Evolutionary conservation across 768 basidiomycete genomes (phyloP).

Genomic region (Dioszegia hungarica): DNA sequence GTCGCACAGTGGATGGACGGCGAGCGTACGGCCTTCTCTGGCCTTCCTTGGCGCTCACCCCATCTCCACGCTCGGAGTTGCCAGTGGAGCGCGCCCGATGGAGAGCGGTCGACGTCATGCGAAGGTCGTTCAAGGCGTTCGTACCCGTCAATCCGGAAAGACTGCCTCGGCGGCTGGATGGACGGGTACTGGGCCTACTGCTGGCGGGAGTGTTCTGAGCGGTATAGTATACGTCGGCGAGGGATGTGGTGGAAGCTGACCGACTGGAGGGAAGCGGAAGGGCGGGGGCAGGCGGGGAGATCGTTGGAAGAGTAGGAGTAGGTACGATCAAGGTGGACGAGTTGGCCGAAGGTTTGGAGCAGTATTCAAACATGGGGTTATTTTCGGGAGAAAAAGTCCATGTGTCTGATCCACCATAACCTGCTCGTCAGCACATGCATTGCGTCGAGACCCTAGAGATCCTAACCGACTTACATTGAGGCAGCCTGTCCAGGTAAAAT

Average conservation of each 20-base stretch:
- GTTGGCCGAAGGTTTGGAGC: conserved; percentile 1
- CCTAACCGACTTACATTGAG: conserved; percentile 18
- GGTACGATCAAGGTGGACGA: not conserved
- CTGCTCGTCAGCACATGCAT: conserved; percentile 16
- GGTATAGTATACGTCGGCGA: conserved; percentile 41
- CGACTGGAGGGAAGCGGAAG: conserved; percentile 9
- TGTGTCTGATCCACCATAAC: conserved; percentile 22
- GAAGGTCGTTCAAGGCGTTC: conserved; percentile 11
- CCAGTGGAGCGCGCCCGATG: not conserved
- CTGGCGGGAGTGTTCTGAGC: conserved; percentile 28
- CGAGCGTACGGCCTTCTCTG: not conserved
- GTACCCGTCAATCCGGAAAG: not conserved
- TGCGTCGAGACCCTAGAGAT: not conserved
- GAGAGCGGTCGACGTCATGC: conserved; percentile 13
- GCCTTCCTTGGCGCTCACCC: not conserved
- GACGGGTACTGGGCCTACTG: conserved; percentile 9
- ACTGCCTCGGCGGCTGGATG: conserved; percentile 9
- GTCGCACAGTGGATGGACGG: not conserved
- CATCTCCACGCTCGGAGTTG: not conserved
- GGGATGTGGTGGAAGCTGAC: conserved; percentile 22
- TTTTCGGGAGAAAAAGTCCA: conserved; percentile 17
- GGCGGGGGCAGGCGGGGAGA: not conserved
- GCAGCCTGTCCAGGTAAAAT: conserved; percentile 40
- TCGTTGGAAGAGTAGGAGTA: not conserved
- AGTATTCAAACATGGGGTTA: conserved; percentile 23